Base-by-base conservation (phyloP, 2,329 filamentous ascomycete genomes). In the Berkeleyomyces basicola region DNA sequence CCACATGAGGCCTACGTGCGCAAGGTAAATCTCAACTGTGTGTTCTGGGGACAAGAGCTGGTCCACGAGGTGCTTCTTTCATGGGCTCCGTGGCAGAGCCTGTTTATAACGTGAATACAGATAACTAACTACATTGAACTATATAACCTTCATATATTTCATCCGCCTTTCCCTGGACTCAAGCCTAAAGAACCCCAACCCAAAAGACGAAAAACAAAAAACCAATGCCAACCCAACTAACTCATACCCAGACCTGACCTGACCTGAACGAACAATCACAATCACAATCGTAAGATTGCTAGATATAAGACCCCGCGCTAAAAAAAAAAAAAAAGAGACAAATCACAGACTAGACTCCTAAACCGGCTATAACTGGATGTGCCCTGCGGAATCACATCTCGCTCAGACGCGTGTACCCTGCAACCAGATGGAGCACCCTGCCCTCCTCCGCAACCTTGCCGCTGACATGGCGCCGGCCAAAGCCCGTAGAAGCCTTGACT, bases 371-470 rank as follows among this genome's bases (percentile, higher is more conserved):
- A 39, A n/a, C 31, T 59, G 10, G 3, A 16, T 40, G 14, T 23
- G 23, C 9, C 16, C 57, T 44, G 10, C 11, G 57, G 23, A 37
- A 36, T 39, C 57, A 10, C 42, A 23, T 10, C 16, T 55, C 40
- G 4, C 51, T 33, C 16, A 57, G 61, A 23, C 58, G 11, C 44
- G 49, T 23, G 31, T 42, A 23, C n/a, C 49, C 49, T 40, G 59
- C 44, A 7, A 9, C 16, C 16, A 36, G 33, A 14, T 63, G 61
- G 9, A 59, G 16, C 9, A 59, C 53, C 42, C 79, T 74, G 1
- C 87, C 87, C 70, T 91, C 87, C 70, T 90, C 87, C 0, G 79
- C 86, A 62, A 84, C 72, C 75, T 87, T 88, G 0, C 87, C 87
- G 69, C 86, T 90, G 2, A 88, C 85, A 65, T 86, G 83, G 55